These are phyloP conservation scores for Candida albicans DNA, from an alignment of 1,139 yeast genomes.

Conservation along the genomic window DNA sequence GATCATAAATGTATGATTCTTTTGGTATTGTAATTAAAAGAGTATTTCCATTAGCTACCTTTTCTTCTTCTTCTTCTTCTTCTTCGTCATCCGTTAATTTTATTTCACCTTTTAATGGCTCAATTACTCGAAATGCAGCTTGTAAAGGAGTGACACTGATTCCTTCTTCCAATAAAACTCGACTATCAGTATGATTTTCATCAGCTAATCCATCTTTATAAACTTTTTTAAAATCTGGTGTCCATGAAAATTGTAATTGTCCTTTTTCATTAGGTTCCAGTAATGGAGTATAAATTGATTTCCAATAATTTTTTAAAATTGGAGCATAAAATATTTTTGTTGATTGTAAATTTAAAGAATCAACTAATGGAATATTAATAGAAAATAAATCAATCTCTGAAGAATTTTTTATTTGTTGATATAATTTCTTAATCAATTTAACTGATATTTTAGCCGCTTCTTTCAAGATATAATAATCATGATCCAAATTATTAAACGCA, in stretches of 20 bases:
- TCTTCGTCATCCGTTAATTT: constrained; percentile 29
- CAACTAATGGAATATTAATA: constrained; percentile 77
- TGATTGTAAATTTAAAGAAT: constrained; percentile 43
- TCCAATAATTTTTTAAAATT: constrained; percentile 78
- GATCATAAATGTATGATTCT: constrained; percentile 58
- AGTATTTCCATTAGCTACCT: constrained; percentile 3
- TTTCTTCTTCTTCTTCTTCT: constrained; percentile 2
- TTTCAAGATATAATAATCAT: constrained; percentile 52
- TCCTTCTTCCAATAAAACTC: constrained; percentile 52
- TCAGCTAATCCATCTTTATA: constrained; percentile 59
- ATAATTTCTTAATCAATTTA: constrained; percentile 58
- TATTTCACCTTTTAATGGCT: constrained; percentile 59
- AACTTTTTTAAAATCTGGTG: constrained; percentile 75
- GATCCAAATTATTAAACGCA: constrained; percentile 63
- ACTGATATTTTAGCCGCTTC: constrained; percentile 73
- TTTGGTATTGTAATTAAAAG: constrained; percentile 35
- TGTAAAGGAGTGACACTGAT: constrained; percentile 79
- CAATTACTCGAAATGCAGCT: constrained; percentile 66
- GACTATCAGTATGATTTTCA: constrained; percentile 54
- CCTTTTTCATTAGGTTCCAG: constrained; percentile 24
- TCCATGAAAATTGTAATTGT: constrained; percentile 61
- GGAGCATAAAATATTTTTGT: constrained; percentile 76
- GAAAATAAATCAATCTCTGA: constrained; percentile 67
- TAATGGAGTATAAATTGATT: constrained; percentile 47
- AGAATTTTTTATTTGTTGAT: constrained; percentile 52